phyloP scores from a whole-genome alignment of 768 basidiomycete species.

The Cytidiella melzeri region DNA sequence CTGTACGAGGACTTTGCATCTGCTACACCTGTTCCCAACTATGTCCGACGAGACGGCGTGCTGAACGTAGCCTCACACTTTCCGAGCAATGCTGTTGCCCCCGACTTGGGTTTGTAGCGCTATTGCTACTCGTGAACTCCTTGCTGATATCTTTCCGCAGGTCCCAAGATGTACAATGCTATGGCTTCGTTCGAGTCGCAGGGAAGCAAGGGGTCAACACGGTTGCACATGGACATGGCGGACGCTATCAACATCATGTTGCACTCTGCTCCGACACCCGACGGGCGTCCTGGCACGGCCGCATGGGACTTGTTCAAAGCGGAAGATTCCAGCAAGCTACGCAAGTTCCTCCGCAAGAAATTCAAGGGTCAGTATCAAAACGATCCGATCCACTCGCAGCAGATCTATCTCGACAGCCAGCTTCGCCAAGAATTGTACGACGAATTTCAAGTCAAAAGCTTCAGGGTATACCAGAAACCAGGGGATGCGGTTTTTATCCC shows the following conservation, averaged over 20 bases:
- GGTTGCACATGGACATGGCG: slow-evolving; percentile 92
- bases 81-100: slow-evolving; percentile 68
- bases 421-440: slow-evolving; percentile 64
- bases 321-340: slow-evolving; percentile 72
- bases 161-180: slow-evolving; percentile 95
- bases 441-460: slow-evolving; percentile 65
- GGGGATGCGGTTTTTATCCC: slow-evolving; percentile 96
- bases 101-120: slow-evolving; percentile 60
- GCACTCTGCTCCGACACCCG: slow-evolving; percentile 52
- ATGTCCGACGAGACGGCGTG: slow-evolving; percentile 85
- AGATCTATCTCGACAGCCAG: slow-evolving; percentile 72
- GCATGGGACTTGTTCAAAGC: slow-evolving; percentile 90
- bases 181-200: slow-evolving; percentile 61
- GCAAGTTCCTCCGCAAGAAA: slow-evolving; percentile 64
- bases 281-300: slow-evolving; percentile 66
- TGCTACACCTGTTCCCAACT: slow-evolving; percentile 83
- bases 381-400: slow-evolving; percentile 91
- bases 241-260: slow-evolving; percentile 92
- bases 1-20: slow-evolving; percentile 80
- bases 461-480: slow-evolving; percentile 82
- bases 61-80: slow-evolving; percentile 89
- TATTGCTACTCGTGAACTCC: not conserved
- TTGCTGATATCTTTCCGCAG: slow-evolving; percentile 28
- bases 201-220: slow-evolving; percentile 79
- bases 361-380: slow-evolving; percentile 48